phyloP scores from a whole-genome alignment of 2,329 filamentous ascomycete species.

The Rutstroemia sp. region DNA sequence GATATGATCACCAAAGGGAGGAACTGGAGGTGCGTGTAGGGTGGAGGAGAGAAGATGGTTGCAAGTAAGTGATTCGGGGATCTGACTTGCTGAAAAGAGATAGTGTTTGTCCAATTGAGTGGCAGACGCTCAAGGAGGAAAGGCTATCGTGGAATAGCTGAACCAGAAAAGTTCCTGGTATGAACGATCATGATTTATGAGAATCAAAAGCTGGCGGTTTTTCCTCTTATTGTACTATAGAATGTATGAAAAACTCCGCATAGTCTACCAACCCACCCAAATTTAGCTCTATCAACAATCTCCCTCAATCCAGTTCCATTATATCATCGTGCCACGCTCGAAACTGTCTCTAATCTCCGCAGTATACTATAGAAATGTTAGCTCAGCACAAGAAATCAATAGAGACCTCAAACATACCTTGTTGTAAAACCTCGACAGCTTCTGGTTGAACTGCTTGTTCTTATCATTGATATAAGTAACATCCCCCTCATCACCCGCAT shows the following conservation, averaged over 20 bases:
- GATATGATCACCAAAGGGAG: constrained; percentile 19
- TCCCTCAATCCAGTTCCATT: constrained; percentile 10
- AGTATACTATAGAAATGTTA: constrained; percentile 57
- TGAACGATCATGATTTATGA: background rate
- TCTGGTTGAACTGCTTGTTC: constrained; percentile 99
- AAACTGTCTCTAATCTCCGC: constrained; percentile 95
- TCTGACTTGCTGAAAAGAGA: too few relatives aligned
- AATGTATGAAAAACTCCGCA: constrained; percentile 10
- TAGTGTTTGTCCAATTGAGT: too few relatives aligned
- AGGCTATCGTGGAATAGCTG: too few relatives aligned
- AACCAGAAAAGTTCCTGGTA: too few relatives aligned
- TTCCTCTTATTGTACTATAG: constrained; percentile 13
- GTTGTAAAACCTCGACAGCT: constrained; percentile 92
- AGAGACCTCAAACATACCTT: constrained; percentile 44
- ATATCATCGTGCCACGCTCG: constrained; percentile 95
- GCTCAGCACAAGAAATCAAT: constrained; percentile 5
- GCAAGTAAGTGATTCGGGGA: too few relatives aligned
- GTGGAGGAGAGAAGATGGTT: too few relatives aligned
- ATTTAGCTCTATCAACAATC: too few relatives aligned
- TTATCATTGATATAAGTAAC: constrained; percentile 99
- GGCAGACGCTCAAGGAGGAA: too few relatives aligned
- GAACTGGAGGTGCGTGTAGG: too few relatives aligned
- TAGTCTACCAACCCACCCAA: constrained; percentile 4
- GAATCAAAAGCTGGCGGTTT: constrained; percentile 11
- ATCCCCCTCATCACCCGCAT: constrained; percentile 77